Evolutionary conservation across 1,284 basidiomycete genomes (phyloP).

Genomic region (Fomitopsis schrenkii): DNA sequence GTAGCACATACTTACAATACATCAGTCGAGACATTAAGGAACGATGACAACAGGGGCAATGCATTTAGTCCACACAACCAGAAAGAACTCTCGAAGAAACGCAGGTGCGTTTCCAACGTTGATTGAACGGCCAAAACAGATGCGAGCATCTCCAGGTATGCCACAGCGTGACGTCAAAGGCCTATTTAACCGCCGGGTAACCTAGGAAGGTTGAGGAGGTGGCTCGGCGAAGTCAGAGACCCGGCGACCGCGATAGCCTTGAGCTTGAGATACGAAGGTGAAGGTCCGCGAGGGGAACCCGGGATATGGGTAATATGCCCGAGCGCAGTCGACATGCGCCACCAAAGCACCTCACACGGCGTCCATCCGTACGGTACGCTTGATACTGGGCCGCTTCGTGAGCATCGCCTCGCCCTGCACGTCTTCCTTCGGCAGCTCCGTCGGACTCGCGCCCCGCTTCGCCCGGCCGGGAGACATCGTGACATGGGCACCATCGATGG

Average conservation of each 20-base stretch:
- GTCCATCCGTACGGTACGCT: conserved; percentile 36
- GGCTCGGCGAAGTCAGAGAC: not conserved
- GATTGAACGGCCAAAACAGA: not conserved
- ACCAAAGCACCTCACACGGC: not conserved
- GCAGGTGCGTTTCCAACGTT: not conserved
- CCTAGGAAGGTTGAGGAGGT: not conserved
- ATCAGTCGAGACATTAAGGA: not conserved
- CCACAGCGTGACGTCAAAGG: not conserved
- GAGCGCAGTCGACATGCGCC: not conserved
- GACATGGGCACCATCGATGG: conserved; percentile 10
- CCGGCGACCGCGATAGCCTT: not conserved
- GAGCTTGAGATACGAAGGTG: not conserved
- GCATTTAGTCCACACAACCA: not conserved
- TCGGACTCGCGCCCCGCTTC: conserved; percentile 69
- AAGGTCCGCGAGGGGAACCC: not conserved
- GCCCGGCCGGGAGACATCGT: conserved; percentile 35
- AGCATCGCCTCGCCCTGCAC: conserved; percentile 50
- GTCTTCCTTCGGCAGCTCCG: conserved; percentile 61
- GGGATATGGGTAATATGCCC: not conserved
- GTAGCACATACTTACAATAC: not conserved
- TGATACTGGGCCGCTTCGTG: conserved; percentile 65
- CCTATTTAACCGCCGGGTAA: not conserved
- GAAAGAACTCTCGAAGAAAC: not conserved
- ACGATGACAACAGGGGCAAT: not conserved
- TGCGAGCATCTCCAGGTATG: not conserved